A percentile compares a stretch with the other conserved stretches of the same genome.
Conservation (phyloP, 768 basidiomycete genomes). For the Lactifluus piperatus region DNA sequence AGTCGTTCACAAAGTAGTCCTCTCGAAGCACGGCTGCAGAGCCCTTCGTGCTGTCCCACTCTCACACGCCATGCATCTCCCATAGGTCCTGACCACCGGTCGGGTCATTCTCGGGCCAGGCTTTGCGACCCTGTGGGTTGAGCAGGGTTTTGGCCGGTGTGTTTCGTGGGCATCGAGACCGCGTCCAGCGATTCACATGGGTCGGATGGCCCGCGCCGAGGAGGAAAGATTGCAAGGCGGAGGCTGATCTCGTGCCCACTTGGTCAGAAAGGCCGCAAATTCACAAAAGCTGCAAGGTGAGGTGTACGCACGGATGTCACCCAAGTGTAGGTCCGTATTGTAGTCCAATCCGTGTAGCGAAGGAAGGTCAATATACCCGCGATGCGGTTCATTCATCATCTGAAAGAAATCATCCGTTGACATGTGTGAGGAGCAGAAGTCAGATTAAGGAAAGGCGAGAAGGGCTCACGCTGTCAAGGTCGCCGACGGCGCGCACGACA, state of each 20-base stretch:
- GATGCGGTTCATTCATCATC: constrained; percentile 94
- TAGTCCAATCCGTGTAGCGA: constrained; percentile 86
- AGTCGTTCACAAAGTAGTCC: constrained; percentile 74
- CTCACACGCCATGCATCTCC: constrained; percentile 93
- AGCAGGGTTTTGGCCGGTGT: constrained; percentile 48
- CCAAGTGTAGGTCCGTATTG: constrained; percentile 88
- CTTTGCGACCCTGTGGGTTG: constrained; percentile 50
- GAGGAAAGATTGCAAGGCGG: constrained; percentile 82
- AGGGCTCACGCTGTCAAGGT: constrained; percentile 52
- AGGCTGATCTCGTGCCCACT: constrained; percentile 39
- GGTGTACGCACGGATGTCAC: constrained; percentile 54
- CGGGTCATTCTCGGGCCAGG: constrained; percentile 70
- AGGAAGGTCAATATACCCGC: constrained; percentile 78
- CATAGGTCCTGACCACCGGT: constrained; percentile 68
- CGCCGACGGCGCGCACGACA: constrained; percentile 59
- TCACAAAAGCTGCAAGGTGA: background rate
- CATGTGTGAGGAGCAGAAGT: background rate
- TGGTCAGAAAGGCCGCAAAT: background rate
- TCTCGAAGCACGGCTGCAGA: constrained; percentile 71
- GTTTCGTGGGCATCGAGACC: constrained; percentile 75
- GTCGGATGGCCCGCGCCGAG: constrained; percentile 88
- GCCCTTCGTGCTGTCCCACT: constrained; percentile 60
- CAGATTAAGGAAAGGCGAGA: constrained; percentile 2
- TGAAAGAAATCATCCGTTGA: constrained; percentile 25
- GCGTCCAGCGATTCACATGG: constrained; percentile 64